These are phyloP conservation scores for Mrakia hoshinonis DNA, from an alignment of 768 basidiomycete genomes.

Conservation along the genomic window DNA sequence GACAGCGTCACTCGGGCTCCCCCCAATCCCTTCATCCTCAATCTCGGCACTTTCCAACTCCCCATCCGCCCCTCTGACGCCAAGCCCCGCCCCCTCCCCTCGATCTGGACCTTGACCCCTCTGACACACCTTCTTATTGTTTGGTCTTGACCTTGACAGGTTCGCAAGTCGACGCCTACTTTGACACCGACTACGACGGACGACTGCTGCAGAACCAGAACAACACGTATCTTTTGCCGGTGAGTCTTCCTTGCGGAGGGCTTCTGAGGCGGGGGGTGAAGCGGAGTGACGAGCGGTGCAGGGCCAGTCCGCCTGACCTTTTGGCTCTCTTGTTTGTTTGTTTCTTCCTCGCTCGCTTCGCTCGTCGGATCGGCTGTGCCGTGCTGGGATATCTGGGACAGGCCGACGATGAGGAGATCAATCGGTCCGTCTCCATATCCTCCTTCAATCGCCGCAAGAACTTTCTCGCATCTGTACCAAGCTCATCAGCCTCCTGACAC, in stretches of 20 bases:
- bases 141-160: background rate
- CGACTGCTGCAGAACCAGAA: slow-evolving; percentile 13
- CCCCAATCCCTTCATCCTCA: no score
- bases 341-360: background rate
- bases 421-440: background rate
- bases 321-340: background rate
- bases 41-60: background rate
- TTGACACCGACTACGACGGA: slow-evolving; percentile 16
- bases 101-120: background rate
- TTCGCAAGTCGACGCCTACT: background rate
- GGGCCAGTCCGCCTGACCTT: background rate
- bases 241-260: background rate
- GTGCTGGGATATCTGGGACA: background rate
- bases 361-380: no score
- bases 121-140: background rate
- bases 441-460: background rate
- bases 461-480: background rate
- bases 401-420: slow-evolving; percentile 12
- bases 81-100: background rate
- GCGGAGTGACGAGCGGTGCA: background rate
- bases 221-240: slow-evolving; percentile 17
- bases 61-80: background rate
- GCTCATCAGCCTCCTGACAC: background rate
- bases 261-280: background rate
- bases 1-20: no score